A percentile compares a stretch with the other conserved stretches of the same genome.
Conservation (phyloP, 2,329 filamentous ascomycete genomes). For the Aureobasidium sp. region DNA sequence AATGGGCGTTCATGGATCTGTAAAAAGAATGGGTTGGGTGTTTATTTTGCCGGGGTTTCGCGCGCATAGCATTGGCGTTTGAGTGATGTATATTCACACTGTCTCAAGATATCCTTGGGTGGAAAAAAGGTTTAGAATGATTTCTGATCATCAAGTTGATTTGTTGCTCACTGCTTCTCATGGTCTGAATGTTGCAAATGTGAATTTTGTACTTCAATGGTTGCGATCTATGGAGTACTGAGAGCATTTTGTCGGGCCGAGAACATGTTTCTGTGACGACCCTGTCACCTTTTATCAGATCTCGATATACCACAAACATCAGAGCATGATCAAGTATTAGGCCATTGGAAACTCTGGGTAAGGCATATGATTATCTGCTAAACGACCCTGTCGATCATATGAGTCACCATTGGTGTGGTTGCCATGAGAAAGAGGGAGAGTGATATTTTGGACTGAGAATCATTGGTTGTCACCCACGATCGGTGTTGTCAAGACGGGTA, state of each 20-base stretch:
- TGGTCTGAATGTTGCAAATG: too few relatives aligned
- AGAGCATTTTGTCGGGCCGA: too few relatives aligned
- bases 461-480: too few relatives aligned
- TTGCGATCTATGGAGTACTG: too few relatives aligned
- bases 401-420: too few relatives aligned
- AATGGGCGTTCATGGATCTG: not conserved
- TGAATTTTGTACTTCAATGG: too few relatives aligned
- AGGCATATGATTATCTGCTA: not conserved
- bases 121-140: not conserved
- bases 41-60: not conserved
- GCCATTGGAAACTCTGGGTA: too few relatives aligned
- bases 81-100: slow-evolving; percentile 5
- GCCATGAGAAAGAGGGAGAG: too few relatives aligned
- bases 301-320: not conserved
- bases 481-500: too few relatives aligned
- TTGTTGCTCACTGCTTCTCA: not conserved
- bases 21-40: not conserved
- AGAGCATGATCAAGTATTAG: too few relatives aligned
- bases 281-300: not conserved
- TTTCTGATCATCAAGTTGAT: not conserved
- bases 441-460: too few relatives aligned
- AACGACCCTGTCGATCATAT: too few relatives aligned
- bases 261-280: not conserved
- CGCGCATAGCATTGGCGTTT: slow-evolving; percentile 16
- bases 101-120: not conserved